Evolutionary conservation across 1,139 yeast species (phyloP), one percentile per base, ranked within the genome.

Genomic region (Sugiyamaella sp.): DNA sequence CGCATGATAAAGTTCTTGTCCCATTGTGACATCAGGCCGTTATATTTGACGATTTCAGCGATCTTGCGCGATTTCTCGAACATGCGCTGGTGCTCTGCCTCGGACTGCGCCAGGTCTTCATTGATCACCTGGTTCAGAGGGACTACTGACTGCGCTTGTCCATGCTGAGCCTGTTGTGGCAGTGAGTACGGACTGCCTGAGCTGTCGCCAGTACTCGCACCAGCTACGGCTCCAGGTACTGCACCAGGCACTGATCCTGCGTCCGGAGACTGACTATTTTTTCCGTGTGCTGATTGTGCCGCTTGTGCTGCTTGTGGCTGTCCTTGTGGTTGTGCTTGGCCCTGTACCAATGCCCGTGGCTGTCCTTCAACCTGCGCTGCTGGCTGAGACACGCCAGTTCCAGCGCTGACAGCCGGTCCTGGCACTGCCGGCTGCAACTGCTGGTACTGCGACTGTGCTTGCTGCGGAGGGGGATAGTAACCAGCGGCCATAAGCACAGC

Each of bases 11-110:
- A 90, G 72, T 91, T 97, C 74, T 91, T 91, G 70, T 93, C 99
- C 74, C 91, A 88, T 57, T 96, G 96, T 63, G 91, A 89, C 99
- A 93, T 93, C 60, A 93, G 82, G 57, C 97, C 97, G 24, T 95
- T 87, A 73, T 86, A 88, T 66, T 82, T 85, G 71, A 88, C 80
- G 63, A 89, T 88, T 61, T 87, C 53, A 24, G 55, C 55, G 14
- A 38, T 32, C 37, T 49, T 49, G 16, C 55, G 86, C 62, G 86
- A 90, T 74, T 95, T 86, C 53, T 76, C 78, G 51, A 85, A 79
- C 57, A 85, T 76, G 61, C 84, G 57, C 20, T 61, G 64, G 29
- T 60, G 60, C 44, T 63, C 67, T 6, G 61, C 65, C 32, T 56
- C 57, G 41, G 59, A 57, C 41, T 57, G 58, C 8, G 66, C 61